Base-by-base conservation (phyloP, 176 grass and related monocot genomes). In the Saccharum officinarum region DNA sequence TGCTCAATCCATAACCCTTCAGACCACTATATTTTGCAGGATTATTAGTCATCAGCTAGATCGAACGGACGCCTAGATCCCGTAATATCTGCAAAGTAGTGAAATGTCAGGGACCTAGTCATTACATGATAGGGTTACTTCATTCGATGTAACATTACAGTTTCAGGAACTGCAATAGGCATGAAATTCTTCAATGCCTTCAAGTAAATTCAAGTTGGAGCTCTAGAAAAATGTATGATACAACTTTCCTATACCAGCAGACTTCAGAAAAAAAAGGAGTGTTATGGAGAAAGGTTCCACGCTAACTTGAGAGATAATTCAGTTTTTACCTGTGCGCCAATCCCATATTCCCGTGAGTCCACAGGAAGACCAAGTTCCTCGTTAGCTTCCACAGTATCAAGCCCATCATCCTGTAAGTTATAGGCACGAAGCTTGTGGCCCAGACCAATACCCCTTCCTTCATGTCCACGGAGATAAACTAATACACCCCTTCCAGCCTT, bases 1-100 rank as follows among this genome's bases (percentile, higher is more conserved):
- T 85, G 79, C 95, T 97, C 82, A 97, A 37, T n/a, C 95, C 95
- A 3, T 97, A 92, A 37, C 95, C 92, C 79, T 97, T 94, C 2
- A 97, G 88, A 73, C 95, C 95, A 34, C 78, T 38, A 75, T 97
- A 97, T 76, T 97, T 97, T 67, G 95, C 84, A 17, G 95, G 95
- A 67, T 97, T 97, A 62, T 97, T 97, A 7, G 95, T 97, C 95
- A 97, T 94, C 30, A 97, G 18, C 75, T 80, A 92, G 90, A 97
- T 97, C 0, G 95, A 94, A 78, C 90, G 95, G 71, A 97, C 92
- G 30, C 95, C 92, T 7, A 97, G 75, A 78, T 97, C 95, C 1
- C 75, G 88, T 39, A 97, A 40, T 80, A 97, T 97, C 95, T 97
- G 47, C 72, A 88, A 66, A 70, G 26, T 45, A 86, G 75, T 46